Conservation (phyloP, 139 green algal species). For the Micromonas pusilla region DNA sequence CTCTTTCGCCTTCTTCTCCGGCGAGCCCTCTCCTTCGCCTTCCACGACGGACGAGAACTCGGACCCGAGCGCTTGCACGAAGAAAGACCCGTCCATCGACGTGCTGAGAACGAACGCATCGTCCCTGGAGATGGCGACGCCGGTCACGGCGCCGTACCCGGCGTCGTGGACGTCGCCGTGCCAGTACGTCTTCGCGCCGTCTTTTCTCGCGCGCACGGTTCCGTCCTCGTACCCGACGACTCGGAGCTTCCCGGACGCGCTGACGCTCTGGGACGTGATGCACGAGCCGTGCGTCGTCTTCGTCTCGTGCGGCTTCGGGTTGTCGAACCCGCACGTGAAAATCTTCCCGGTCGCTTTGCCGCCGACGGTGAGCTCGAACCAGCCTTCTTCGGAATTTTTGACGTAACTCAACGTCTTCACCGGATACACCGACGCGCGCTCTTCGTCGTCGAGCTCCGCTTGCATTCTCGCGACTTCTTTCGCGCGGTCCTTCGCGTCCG, state of each 20-base stretch:
- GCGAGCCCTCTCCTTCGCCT: not conserved
- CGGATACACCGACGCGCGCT: not conserved
- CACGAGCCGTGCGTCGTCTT: not conserved
- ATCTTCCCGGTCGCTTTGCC: conserved; percentile 14
- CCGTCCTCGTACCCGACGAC: conserved; percentile 34
- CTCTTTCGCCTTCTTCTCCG: not conserved
- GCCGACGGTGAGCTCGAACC: conserved; percentile 20
- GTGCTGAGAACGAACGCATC: conserved; percentile 51
- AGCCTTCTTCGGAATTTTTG: not conserved
- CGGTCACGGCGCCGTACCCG: conserved; percentile 43
- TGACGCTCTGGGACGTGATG: not conserved
- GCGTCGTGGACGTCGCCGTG: conserved; percentile 49
- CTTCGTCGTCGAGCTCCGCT: conserved; percentile 30
- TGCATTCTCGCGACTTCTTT: conserved; percentile 7
- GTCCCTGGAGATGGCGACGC: conserved; percentile 53
- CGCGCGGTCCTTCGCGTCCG: conserved; percentile 7
- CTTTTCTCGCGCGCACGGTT: conserved; percentile 7
- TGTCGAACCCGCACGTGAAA: conserved; percentile 13
- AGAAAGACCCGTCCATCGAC: conserved; percentile 47
- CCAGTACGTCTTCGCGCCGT: conserved; percentile 34
- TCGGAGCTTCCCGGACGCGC: conserved; percentile 10
- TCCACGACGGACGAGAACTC: not conserved
- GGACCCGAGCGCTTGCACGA: conserved; percentile 21
- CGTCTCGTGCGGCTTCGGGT: not conserved
- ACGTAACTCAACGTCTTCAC: not conserved